Evolutionary conservation across 148 eudicot genomes (phyloP), one percentile per base, ranked within the genome.

Genomic region (Polygonum maritimum): DNA sequence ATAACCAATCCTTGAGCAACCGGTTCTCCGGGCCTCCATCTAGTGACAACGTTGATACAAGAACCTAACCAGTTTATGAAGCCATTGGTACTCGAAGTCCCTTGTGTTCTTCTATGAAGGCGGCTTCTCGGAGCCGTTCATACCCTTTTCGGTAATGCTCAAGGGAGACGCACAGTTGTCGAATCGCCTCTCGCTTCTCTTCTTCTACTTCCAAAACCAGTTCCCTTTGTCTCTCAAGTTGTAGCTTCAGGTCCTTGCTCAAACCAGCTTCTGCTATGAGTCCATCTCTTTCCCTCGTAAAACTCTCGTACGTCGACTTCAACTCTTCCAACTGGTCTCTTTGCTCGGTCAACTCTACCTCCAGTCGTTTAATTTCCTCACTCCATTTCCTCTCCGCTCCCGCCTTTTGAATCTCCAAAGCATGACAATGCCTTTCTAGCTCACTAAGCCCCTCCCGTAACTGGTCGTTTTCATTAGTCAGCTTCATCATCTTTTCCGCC

Each of bases 121-220:
- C 91, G 38, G 92, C 91, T 83, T 87, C 78, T 54, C 92, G 87
- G 52, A 94, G 89, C 74, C 76, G 80, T 21, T 86, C 84, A 63
- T 91, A 91, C 16, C 85, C 89, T 49, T 70, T 80, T 71, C 94
- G 84, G 49, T 94, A 94, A 76, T 91, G 92, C 80, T 94, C 97
- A 41, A 94, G 84, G 6, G 97, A 89, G 87, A 87, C 81, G 76
- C 98, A 94, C 70, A 94, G 81, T 79, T 94, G 98, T 78, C 97
- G 76, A 19, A 94, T 94, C 2, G 86, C 98, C 81, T 93, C 98
- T 54, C 97, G 77, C 62, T 93, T 93, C 75, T 83, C 91, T 80
- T 93, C 98, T 19, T 96, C 97, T 19, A 87, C 86, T 84, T 91
- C 89, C 39, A 62, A 1, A 39, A 89, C 83, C 67, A 77, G 39